Evolutionary conservation across 176 grass and related monocot genomes (phyloP).

Genomic region (Cenchrus fungigraminus): DNA sequence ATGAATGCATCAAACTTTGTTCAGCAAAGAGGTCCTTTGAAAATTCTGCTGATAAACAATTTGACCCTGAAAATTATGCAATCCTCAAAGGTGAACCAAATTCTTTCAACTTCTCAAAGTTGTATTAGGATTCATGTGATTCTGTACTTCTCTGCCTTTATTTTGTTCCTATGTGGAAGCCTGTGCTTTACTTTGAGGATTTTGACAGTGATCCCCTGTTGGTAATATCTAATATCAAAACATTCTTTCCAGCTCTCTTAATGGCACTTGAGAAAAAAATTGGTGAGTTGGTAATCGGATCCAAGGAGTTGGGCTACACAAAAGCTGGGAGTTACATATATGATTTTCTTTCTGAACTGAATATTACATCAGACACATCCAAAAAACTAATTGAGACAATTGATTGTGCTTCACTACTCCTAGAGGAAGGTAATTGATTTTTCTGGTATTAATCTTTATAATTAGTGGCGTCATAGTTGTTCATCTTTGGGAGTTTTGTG

Average conservation of each 20-base stretch:
- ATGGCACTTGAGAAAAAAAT: constrained; percentile 87
- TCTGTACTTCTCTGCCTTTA: not conserved
- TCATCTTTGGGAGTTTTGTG: constrained; percentile 9
- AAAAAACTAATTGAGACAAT: constrained; percentile 93
- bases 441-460: constrained; percentile 14
- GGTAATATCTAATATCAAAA: constrained; percentile 29
- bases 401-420: constrained; percentile 80
- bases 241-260: constrained; percentile 72
- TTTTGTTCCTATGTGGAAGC: constrained; percentile 21
- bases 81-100: constrained; percentile 77
- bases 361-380: constrained; percentile 87
- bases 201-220: constrained; percentile 30
- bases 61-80: constrained; percentile 97
- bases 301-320: constrained; percentile 88
- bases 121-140: not conserved
- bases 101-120: constrained; percentile 5
- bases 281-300: constrained; percentile 72
- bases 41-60: constrained; percentile 80
- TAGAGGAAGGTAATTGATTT: constrained; percentile 84
- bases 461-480: not conserved
- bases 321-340: constrained; percentile 82
- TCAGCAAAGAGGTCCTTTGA: constrained; percentile 66
- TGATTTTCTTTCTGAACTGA: constrained; percentile 90
- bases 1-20: constrained; percentile 90
- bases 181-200: constrained; percentile 33